Evolutionary conservation across 176 grass and related monocot species (phyloP).

Genomic region (Oryza longistaminata): DNA sequence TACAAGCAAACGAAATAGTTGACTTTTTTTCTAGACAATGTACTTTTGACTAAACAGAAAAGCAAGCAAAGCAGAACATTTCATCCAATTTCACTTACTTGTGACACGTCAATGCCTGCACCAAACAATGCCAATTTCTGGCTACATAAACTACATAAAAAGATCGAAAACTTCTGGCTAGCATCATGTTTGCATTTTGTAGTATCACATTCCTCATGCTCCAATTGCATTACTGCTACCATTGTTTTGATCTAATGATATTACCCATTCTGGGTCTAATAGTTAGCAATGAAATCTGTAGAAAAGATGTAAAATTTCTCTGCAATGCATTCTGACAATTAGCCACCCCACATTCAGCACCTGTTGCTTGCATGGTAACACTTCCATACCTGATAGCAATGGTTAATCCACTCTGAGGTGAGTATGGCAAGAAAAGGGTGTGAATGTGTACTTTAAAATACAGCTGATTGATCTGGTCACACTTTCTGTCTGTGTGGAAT

Average conservation of each 20-base stretch:
- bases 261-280: not conserved
- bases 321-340: not conserved
- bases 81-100: not conserved
- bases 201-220: not conserved
- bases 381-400: not conserved
- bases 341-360: not conserved
- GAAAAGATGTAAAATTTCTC: not conserved
- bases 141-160: not conserved
- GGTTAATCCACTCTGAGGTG: not conserved
- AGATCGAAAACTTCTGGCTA: not conserved
- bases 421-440: not conserved
- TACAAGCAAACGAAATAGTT: not conserved
- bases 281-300: not conserved
- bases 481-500: too few relatives aligned
- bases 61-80: not conserved
- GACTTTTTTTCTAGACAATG: not conserved
- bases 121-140: not conserved
- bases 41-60: not conserved
- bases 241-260: not conserved
- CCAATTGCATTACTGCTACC: not conserved
- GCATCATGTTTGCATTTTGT: constrained; percentile 1
- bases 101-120: not conserved
- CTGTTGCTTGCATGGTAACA: not conserved
- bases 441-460: not conserved
- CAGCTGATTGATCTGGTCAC: too few relatives aligned